These are phyloP conservation scores for Mrakia frigida DNA, from an alignment of 768 basidiomycete species.

Conservation along the genomic window DNA sequence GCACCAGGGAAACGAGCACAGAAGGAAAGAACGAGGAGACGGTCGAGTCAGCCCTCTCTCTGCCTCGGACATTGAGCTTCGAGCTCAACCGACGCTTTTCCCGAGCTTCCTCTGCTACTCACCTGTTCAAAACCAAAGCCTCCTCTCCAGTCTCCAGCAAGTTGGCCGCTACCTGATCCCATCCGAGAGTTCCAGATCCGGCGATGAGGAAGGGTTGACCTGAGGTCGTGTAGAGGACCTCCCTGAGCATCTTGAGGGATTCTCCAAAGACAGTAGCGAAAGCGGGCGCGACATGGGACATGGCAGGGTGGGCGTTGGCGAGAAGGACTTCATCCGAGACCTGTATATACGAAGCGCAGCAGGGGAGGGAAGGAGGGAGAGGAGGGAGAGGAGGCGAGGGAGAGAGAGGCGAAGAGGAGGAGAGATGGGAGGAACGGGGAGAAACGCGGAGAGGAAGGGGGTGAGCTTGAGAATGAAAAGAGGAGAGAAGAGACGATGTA, in stretches of 20 bases:
- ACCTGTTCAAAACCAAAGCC: conserved; percentile 30
- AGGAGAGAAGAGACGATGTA: background rate
- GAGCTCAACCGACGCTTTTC: conserved; percentile 52
- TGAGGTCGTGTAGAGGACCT: conserved; percentile 69
- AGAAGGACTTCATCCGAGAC: conserved; percentile 60
- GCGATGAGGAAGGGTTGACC: conserved; percentile 86
- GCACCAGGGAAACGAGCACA: conserved; percentile 40
- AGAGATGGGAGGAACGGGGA: background rate
- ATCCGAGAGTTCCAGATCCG: conserved; percentile 91
- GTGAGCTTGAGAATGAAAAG: background rate
- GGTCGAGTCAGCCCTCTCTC: background rate
- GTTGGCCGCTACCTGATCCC: conserved; percentile 93
- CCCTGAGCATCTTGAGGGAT: conserved; percentile 47
- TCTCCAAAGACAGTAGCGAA: conserved; percentile 78
- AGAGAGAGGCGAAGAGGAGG: background rate
- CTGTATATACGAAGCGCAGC: background rate
- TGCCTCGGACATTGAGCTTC: too few species aligned
- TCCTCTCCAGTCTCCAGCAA: conserved; percentile 55
- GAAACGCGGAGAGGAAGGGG: background rate
- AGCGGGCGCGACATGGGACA: conserved; percentile 75
- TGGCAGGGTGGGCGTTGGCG: conserved; percentile 86
- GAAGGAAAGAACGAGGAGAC: background rate
- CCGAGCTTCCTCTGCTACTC: too few species aligned
- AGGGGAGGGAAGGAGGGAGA: background rate
- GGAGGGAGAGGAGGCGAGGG: background rate